Percentiles rank a stretch among this genome's conserved stretches.
Evolutionary conservation across 805 yeast species (phyloP).

Genomic region (Myxozyma monticola): DNA sequence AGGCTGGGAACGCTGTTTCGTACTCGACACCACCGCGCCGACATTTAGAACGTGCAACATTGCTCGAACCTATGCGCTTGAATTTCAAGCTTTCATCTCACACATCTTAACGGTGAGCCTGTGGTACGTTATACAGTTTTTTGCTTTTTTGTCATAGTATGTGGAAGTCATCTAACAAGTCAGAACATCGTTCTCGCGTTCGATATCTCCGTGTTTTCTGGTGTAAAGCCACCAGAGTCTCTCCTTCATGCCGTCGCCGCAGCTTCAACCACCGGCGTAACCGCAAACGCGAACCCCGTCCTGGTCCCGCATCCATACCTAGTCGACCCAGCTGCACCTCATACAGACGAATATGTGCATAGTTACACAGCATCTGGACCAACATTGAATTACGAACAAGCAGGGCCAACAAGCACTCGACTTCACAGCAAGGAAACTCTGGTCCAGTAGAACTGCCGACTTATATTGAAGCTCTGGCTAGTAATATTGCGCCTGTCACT

Average conservation of each 20-base stretch:
- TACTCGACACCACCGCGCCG: conserved; percentile 53
- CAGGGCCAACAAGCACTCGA: too few relatives aligned
- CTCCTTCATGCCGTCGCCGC: conserved; percentile 13
- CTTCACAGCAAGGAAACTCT: not conserved
- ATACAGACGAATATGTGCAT: not conserved
- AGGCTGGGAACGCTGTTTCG: too few relatives aligned
- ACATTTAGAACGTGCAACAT: conserved; percentile 59
- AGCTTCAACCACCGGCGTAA: too few relatives aligned
- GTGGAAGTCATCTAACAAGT: not conserved
- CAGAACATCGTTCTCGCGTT: conserved; percentile 13
- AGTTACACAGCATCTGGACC: not conserved
- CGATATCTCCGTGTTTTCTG: conserved; percentile 24
- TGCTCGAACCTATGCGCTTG: conserved; percentile 46
- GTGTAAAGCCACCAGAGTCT: conserved; percentile 24
- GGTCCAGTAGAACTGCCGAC: conserved; percentile 18
- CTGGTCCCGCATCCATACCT: conserved; percentile 2
- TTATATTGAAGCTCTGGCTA: conserved; percentile 23
- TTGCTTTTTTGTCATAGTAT: too few relatives aligned
- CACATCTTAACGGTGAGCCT: conserved; percentile 39
- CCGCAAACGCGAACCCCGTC: too few relatives aligned
- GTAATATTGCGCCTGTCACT: conserved; percentile 7
- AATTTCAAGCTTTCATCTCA: conserved; percentile 40
- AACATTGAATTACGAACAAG: too few relatives aligned
- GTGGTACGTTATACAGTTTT: too few relatives aligned
- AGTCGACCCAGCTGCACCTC: not conserved